A percentile compares a stretch with the other conserved stretches of the same genome.
Evolutionary conservation across 140 eudicot species (phyloP).

Genomic region (Oenanthe javanica): DNA sequence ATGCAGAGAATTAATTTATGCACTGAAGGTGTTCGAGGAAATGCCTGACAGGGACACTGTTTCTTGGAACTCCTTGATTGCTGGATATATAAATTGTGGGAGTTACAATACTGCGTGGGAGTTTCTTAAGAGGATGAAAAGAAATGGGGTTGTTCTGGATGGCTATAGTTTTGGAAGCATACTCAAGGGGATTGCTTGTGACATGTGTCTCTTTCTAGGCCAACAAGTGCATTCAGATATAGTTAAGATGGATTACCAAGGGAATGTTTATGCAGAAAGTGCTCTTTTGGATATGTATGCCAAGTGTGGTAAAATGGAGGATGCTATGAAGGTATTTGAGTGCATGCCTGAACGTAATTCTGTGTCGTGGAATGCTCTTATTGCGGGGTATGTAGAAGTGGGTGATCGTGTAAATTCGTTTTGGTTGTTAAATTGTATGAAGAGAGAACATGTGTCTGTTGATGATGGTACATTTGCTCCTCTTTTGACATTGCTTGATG

Average conservation of each 20-base stretch:
- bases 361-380: slow-evolving; percentile 87
- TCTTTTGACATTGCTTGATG: slow-evolving; percentile 57
- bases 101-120: slow-evolving; percentile 40
- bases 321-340: slow-evolving; percentile 55
- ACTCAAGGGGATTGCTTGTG: slow-evolving; percentile 61
- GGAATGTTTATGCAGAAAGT: slow-evolving; percentile 61
- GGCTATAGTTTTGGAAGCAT: slow-evolving; percentile 74
- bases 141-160: slow-evolving; percentile 38
- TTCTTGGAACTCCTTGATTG: slow-evolving; percentile 73
- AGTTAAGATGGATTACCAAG: slow-evolving; percentile 46
- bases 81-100: slow-evolving; percentile 56
- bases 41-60: slow-evolving; percentile 60
- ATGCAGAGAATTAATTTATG: slow-evolving; percentile 32
- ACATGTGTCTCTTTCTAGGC: slow-evolving; percentile 37
- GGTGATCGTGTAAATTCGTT: slow-evolving; percentile 34
- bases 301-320: slow-evolving; percentile 58
- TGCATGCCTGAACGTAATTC: slow-evolving; percentile 45
- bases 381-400: slow-evolving; percentile 60
- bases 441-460: slow-evolving; percentile 36
- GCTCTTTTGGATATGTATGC: slow-evolving; percentile 91
- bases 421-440: slow-evolving; percentile 45
- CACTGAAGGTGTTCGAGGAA: slow-evolving; percentile 64
- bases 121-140: slow-evolving; percentile 50
- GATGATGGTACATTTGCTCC: slow-evolving; percentile 91
- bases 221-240: slow-evolving; percentile 55